phyloP scores from a whole-genome alignment of 2,329 filamentous ascomycete species.

The Zalaria obscura region DNA sequence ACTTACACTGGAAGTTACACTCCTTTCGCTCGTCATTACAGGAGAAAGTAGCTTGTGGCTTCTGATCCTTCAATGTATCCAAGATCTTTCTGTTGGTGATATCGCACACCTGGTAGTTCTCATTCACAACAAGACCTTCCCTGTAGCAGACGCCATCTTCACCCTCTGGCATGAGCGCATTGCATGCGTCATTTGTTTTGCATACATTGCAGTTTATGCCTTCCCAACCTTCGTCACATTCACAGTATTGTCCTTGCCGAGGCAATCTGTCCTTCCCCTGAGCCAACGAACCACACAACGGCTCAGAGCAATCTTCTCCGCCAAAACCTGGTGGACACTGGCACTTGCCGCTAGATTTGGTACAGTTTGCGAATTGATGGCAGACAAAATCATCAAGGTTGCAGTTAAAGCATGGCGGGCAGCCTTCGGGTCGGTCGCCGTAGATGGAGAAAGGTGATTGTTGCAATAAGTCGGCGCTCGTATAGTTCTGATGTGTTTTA shows the following conservation, averaged over 20 bases:
- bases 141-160: constrained; percentile 84
- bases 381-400: constrained; percentile 85
- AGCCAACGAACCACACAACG: constrained; percentile 78
- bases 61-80: constrained; percentile 67
- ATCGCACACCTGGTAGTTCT: constrained; percentile 96
- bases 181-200: constrained; percentile 66
- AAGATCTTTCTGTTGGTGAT: constrained; percentile 94
- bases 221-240: constrained; percentile 85
- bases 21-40: constrained; percentile 61
- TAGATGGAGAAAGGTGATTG: constrained; percentile 50
- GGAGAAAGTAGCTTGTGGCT: constrained; percentile 87
- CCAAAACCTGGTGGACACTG: constrained; percentile 85
- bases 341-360: constrained; percentile 83
- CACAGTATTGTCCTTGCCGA: constrained; percentile 56
- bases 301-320: constrained; percentile 81
- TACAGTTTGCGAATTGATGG: constrained; percentile 80
- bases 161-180: constrained; percentile 71
- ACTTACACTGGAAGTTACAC: constrained; percentile 88
- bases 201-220: constrained; percentile 98
- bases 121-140: constrained; percentile 75
- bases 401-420: constrained; percentile 94
- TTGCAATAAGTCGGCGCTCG: neutral
- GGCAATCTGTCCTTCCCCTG: constrained; percentile 67
- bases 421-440: constrained; percentile 60
- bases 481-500: neutral